These are phyloP conservation scores for Fusarium kyushuense DNA, from an alignment of 2,329 filamentous ascomycete species.

Conservation along the genomic window DNA sequence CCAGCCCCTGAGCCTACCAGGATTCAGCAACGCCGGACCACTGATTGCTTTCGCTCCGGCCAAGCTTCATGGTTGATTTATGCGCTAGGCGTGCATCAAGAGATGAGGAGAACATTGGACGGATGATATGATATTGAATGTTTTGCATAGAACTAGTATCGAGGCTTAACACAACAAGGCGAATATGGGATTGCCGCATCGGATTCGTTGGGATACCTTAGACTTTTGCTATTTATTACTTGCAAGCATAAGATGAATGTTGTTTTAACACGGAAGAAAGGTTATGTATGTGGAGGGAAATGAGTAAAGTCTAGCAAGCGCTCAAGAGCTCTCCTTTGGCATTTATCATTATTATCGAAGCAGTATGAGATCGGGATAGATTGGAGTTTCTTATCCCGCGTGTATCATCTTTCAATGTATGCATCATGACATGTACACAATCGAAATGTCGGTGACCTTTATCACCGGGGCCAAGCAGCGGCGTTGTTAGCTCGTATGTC, in stretches of 20 bases:
- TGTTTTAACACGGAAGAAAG: conserved; percentile 17
- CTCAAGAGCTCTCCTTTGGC: conserved; percentile 18
- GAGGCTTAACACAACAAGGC: conserved; percentile 28
- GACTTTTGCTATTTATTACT: conserved; percentile 46
- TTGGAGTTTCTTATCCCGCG: not conserved
- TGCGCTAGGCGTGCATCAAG: conserved; percentile 13
- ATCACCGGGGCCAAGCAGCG: not conserved
- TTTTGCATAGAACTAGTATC: conserved; percentile 46
- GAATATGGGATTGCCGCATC: conserved; percentile 31
- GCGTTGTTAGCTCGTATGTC: not conserved
- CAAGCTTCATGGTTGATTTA: conserved; percentile 19
- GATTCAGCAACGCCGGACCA: conserved; percentile 27
- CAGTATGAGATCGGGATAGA: conserved; percentile 35
- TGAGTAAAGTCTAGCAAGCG: conserved; percentile 20
- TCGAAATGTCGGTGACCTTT: conserved; percentile 7
- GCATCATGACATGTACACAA: not conserved
- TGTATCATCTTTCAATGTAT: not conserved
- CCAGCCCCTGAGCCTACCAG: conserved; percentile 28
- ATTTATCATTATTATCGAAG: conserved; percentile 26
- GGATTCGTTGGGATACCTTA: conserved; percentile 49
- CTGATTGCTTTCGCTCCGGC: conserved; percentile 21
- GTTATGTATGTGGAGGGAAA: conserved; percentile 27
- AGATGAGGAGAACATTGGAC: conserved; percentile 36
- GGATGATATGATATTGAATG: conserved; percentile 43
- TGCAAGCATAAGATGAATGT: conserved; percentile 29